Evolutionary conservation across 208 protist species (phyloP), one percentile per base, ranked within the genome.

Genomic region (Acanthamoeba castellanii): DNA sequence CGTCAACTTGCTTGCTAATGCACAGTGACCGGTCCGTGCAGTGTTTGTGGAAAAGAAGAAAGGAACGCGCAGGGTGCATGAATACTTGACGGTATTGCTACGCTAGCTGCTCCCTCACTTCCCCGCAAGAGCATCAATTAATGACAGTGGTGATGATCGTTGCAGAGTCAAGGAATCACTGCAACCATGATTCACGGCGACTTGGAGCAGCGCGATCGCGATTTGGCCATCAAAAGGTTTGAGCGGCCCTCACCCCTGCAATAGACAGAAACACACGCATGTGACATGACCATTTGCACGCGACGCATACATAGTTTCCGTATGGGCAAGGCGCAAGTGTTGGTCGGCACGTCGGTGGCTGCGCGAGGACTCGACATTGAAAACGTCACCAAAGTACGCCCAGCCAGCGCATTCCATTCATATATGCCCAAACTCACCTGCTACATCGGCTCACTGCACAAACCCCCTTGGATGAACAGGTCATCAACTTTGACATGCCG

Each of bases 31-130:
- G 34, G 3, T 27, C 30, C 25, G 3, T n/a, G 27, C 97, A 99
- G 55, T 99, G 57, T 99, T 99, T 96, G 99, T 99, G 3, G 99
- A 99, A 96, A 99, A 99, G 92, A 99, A 99, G 97, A 97, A 98
- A 57, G 98, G 98, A 59, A 99, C 99, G 42, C 98, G 99, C 93
- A 96, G 97, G 93, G 94, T 99, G 30, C 98, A 99, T 92, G 97
- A 98, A 45, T 99, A 98, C 94, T 97, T 99, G 7, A 96, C 95
- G 82, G 95, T 78, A 72, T 13, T 72, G 45, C 45, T 9, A 47
- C 9, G 45, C 45, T 14, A 47, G 45, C 45, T 47, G 45, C 45
- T 47, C 45, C 66, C 6, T 34, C 66, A 72, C 55, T 22, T 13
- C 20, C 55, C 13, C 16, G 16, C 55, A 59, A 59, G 20, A 1